Base-by-base conservation (phyloP, 495 filamentous ascomycete genomes). In the Hypoxylon fuscum region DNA sequence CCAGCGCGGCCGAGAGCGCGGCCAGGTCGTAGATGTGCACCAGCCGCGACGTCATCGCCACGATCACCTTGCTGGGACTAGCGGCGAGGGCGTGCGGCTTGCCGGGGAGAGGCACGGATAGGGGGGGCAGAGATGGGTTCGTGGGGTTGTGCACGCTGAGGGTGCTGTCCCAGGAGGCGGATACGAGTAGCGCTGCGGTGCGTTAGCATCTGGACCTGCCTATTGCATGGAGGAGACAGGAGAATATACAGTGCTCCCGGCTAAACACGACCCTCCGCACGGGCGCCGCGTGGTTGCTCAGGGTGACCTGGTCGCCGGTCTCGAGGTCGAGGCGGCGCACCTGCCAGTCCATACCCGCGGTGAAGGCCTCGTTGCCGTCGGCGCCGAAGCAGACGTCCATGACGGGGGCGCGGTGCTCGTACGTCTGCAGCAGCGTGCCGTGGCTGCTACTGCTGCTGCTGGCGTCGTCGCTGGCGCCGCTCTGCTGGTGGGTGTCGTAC, bases 1-100 rank as follows among this genome's bases (percentile, higher is more conserved):
- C 71, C 1, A 85, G 79, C 1, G 83, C 75, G 4, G 85, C 62
- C 12, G 83, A 75, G 37, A 96, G 81, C 4, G 87, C 75, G 21
- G 86, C 80, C 7, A 98, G 85, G 66, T 96, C 90, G 83, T 97
- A 98, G 76, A 98, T 96, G 79, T 95, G 85, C 40, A 96, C 80
- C 0, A 90, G 83, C 38, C 95, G 91, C 34, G 88, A 90, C n/a
- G 93, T 90, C 94, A 98, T 97, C 49, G 92, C 93, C 34, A 97
- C 91, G 47, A 98, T 91, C 8, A 97, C 82, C 65, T 92, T 96
- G 25, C 90, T 89, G 12, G 90, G 78, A 43, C 88, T 88, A 42
- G 90, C 83, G 14, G 92, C 90, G 38, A 98, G 74, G 15, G 92
- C 92, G 78, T 96, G 96, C 17, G 90, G 91, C 76, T 95, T 98